phyloP scores from a whole-genome alignment of 1,284 basidiomycete genomes.

The Ceratobasidium papillatum region DNA sequence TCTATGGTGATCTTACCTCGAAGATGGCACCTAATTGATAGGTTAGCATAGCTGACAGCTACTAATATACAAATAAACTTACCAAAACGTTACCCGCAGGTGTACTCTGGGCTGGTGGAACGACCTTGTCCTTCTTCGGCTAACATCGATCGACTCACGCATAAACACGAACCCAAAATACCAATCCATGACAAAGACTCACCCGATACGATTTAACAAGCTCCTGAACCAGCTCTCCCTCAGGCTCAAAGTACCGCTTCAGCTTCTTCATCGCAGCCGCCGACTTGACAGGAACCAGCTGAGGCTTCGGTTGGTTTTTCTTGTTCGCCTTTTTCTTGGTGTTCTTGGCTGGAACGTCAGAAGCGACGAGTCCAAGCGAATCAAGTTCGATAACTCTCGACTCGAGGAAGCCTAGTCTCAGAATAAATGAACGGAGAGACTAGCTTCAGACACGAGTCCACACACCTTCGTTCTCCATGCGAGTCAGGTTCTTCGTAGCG shows the following conservation, averaged over 20 bases:
- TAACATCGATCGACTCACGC: background rate
- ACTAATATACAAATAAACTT: background rate
- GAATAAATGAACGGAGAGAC: background rate
- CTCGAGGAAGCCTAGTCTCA: conserved; percentile 18
- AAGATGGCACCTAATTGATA: conserved; percentile 14
- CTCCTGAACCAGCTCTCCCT: background rate
- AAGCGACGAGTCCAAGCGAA: conserved; percentile 2
- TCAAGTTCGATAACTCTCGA: conserved; percentile 1
- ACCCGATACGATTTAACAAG: conserved; percentile 3
- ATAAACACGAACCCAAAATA: background rate
- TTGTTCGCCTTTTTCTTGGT: conserved; percentile 35
- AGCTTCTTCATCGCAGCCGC: background rate
- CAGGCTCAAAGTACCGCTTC: conserved; percentile 30
- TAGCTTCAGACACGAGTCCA: background rate
- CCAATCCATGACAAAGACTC: background rate
- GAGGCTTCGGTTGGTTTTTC: conserved; percentile 12
- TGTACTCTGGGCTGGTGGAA: background rate
- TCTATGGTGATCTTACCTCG: background rate
- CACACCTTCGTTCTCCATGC: conserved; percentile 38
- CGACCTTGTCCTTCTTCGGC: background rate
- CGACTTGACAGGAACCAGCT: conserved; percentile 12
- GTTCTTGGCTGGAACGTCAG: background rate
- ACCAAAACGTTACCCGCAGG: conserved; percentile 22
- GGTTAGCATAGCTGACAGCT: background rate
- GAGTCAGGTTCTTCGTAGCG: conserved; percentile 3